Conservation (phyloP, 768 basidiomycete species). For the Trametes villosa region DNA sequence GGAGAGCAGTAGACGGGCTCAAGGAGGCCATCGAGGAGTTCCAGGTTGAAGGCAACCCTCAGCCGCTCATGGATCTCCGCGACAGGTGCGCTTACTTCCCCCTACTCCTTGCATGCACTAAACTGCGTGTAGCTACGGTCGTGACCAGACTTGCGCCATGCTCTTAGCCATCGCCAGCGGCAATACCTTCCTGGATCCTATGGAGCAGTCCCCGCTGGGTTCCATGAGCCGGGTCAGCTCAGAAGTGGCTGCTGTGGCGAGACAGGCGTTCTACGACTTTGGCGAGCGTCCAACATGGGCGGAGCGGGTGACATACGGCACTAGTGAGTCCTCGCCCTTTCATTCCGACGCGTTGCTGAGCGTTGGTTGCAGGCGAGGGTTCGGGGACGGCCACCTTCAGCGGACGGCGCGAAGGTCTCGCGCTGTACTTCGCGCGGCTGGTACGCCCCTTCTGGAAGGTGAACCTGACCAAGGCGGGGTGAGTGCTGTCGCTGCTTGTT, state of each 20-base stretch:
- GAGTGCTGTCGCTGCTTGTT: constrained; percentile 31
- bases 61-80: constrained; percentile 82
- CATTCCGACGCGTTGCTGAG: not conserved
- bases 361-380: constrained; percentile 52
- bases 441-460: constrained; percentile 87
- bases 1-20: constrained; percentile 84
- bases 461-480: constrained; percentile 73
- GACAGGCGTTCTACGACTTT: constrained; percentile 86
- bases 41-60: constrained; percentile 73
- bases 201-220: constrained; percentile 49
- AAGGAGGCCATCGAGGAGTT: constrained; percentile 81
- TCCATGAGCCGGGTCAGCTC: constrained; percentile 56
- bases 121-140: constrained; percentile 69
- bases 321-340: constrained; percentile 47
- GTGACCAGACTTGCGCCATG: constrained; percentile 93
- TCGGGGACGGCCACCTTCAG: constrained; percentile 81
- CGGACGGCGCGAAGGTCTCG: constrained; percentile 87
- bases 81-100: constrained; percentile 62
- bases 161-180: constrained; percentile 83
- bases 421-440: constrained; percentile 83
- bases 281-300: constrained; percentile 85
- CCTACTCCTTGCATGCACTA: not conserved
- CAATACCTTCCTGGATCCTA: constrained; percentile 74
- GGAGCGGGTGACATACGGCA: constrained; percentile 77
- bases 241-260: constrained; percentile 72